Percentiles rank a stretch among this genome's conserved stretches.
Conservation (phyloP, 192 early-diverging fungal species). For the Ambispora gerdemannii region DNA sequence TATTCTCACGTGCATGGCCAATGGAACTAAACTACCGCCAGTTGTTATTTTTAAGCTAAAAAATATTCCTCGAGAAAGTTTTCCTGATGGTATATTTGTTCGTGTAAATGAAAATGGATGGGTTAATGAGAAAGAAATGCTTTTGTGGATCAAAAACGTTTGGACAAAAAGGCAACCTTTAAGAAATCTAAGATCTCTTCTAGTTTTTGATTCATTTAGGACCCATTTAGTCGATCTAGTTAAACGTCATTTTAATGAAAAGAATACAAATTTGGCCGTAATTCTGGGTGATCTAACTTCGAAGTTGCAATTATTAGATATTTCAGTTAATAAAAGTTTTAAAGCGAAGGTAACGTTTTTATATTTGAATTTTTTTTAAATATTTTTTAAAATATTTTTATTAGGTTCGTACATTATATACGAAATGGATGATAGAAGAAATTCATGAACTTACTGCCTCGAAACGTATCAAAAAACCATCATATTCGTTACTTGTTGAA, state of each 20-base stretch:
- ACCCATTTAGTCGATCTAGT: not conserved
- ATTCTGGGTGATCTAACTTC: not conserved
- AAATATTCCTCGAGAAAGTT: not conserved
- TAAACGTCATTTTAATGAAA: not conserved
- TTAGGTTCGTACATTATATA: no score
- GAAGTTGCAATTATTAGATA: not conserved
- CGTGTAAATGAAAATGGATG: not conserved
- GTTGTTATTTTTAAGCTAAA: not conserved
- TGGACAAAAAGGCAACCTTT: not conserved
- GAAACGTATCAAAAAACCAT: no score
- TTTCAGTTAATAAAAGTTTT: not conserved
- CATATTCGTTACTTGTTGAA: no score
- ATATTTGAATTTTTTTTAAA: not conserved
- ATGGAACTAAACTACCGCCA: not conserved
- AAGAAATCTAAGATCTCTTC: not conserved
- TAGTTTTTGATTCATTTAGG: not conserved
- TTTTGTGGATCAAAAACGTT: not conserved
- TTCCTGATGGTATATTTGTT: not conserved
- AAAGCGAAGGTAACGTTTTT: not conserved
- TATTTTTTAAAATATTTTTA: not conserved
- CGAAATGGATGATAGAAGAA: no score
- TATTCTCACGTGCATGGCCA: not conserved
- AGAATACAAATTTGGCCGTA: not conserved
- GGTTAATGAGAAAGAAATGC: not conserved
- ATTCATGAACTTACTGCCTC: no score